These are phyloP conservation scores for Aspergillus ustus DNA, from an alignment of 2,329 filamentous ascomycete species.

Conservation along the genomic window DNA sequence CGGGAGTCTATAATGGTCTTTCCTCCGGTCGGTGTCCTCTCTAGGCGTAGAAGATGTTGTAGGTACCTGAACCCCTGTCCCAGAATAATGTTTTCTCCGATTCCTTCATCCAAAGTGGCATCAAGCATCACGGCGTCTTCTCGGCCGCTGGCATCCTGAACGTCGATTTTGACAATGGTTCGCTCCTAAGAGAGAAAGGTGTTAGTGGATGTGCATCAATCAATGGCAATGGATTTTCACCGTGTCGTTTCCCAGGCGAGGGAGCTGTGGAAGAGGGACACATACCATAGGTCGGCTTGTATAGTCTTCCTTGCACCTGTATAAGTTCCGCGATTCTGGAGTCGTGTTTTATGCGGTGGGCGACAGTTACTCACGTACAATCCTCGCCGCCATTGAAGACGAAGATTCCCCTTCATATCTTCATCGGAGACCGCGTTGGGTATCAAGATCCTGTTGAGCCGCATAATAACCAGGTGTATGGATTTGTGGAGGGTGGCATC, in stretches of 20 bases:
- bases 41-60: not conserved
- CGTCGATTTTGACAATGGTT: not conserved
- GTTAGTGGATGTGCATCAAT: not conserved
- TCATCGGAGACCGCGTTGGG: not conserved
- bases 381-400: not conserved
- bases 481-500: not conserved
- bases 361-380: too few relatives aligned
- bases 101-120: not conserved
- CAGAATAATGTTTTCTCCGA: not conserved
- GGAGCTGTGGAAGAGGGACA: not conserved
- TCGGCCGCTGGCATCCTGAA: not conserved
- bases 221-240: too few relatives aligned
- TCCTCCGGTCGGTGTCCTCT: not conserved
- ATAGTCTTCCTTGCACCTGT: not conserved
- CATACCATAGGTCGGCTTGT: not conserved
- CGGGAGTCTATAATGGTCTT: not conserved
- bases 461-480: not conserved
- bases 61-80: not conserved
- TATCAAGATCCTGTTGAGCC: constrained; percentile 1
- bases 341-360: not conserved
- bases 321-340: too few relatives aligned
- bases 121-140: not conserved
- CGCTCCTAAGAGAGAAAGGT: not conserved
- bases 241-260: too few relatives aligned
- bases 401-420: not conserved